These are phyloP conservation scores for Aspergillus asperescens DNA, from an alignment of 495 filamentous ascomycete species.

Conservation along the genomic window DNA sequence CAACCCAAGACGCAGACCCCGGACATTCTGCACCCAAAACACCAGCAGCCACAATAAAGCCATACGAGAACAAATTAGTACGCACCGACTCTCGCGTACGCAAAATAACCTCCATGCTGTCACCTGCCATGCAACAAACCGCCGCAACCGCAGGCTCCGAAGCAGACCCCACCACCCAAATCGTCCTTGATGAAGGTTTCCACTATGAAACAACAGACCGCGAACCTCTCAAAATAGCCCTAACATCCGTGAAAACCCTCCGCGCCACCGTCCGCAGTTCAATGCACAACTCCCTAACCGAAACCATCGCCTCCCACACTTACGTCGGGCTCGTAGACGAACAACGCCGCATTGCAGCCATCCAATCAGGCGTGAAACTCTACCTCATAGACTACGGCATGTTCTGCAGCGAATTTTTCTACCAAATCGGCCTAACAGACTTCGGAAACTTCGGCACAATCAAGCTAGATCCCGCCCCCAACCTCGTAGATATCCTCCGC, in stretches of 20 bases:
- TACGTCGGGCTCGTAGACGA: conserved; percentile 94
- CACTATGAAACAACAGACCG: conserved; percentile 69
- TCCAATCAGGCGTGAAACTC: conserved; percentile 89
- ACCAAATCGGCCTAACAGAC: conserved; percentile 92
- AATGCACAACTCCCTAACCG: conserved; percentile 87
- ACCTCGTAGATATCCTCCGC: conserved; percentile 61
- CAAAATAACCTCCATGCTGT: conserved; percentile 95
- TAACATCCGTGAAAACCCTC: conserved; percentile 77
- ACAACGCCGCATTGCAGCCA: conserved; percentile 76
- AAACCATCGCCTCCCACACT: conserved; percentile 82
- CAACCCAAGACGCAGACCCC: conserved; percentile 19
- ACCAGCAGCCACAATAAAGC: conserved; percentile 48
- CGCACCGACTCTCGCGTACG: conserved; percentile 85
- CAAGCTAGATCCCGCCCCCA: conserved; percentile 68
- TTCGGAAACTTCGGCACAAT: conserved; percentile 94
- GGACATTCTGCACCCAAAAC: conserved; percentile 28
- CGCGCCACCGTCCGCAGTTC: conserved; percentile 72
- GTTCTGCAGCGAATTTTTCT: conserved; percentile 86
- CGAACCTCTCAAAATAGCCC: conserved; percentile 59
- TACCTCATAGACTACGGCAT: conserved; percentile 93
- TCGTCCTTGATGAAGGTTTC: conserved; percentile 42
- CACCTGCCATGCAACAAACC: conserved; percentile 34
- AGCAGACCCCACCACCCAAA: conserved; percentile 16
- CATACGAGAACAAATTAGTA: conserved; percentile 84
- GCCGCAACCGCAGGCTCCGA: conserved; percentile 10